These are phyloP conservation scores for Escallonia herrerae DNA, from an alignment of 129 eudicot species.

Conservation along the genomic window DNA sequence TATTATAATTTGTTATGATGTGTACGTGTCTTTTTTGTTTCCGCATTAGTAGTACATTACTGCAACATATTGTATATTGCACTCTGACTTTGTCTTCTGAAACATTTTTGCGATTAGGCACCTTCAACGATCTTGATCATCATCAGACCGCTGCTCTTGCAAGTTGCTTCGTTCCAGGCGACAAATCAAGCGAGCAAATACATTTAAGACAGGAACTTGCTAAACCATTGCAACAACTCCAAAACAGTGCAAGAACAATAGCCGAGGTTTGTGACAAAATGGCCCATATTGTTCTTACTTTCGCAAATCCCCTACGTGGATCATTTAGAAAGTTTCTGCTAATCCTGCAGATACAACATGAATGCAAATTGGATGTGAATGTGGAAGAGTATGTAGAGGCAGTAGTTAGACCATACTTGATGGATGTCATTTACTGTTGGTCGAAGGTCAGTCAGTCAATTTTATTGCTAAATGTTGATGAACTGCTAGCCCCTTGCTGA, in stretches of 20 bases:
- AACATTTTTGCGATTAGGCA: slow-evolving; percentile 38
- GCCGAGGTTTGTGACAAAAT: slow-evolving; percentile 54
- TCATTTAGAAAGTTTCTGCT: not conserved
- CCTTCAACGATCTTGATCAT: slow-evolving; percentile 95
- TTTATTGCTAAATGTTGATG: not conserved
- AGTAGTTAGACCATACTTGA: slow-evolving; percentile 80
- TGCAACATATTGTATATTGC: no score
- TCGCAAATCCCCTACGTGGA: not conserved
- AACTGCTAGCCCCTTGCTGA: no score
- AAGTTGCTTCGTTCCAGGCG: slow-evolving; percentile 95
- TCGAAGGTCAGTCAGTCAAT: slow-evolving; percentile 62
- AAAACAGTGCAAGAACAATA: slow-evolving; percentile 91
- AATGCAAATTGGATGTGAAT: slow-evolving; percentile 82
- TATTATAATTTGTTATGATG: no score
- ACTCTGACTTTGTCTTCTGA: no score
- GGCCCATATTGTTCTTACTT: not conserved
- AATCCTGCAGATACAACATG: slow-evolving; percentile 80
- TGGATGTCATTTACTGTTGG: slow-evolving; percentile 99
- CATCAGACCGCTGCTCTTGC: slow-evolving; percentile 95
- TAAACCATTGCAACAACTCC: slow-evolving; percentile 95
- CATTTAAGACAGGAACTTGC: slow-evolving; percentile 87
- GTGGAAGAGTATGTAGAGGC: slow-evolving; percentile 98
- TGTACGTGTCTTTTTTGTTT: no score
- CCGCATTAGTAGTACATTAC: no score
- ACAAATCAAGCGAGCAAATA: slow-evolving; percentile 78